A percentile compares a stretch with the other conserved stretches of the same genome.
These are phyloP conservation scores for barley (Hordeum vulgare) DNA, from an alignment of 176 grass and related monocot genomes.

Conservation along the genomic window MorexV3_pseudomolecules_assembly NC_058523.1:154028239-154028738, in stretches of 20 bases:
- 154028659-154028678: constrained; percentile 95
- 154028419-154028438: constrained; percentile 18
- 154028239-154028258: constrained; percentile 97
- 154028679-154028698: constrained; percentile 55
- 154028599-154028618: constrained; percentile 99
- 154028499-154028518: constrained; percentile 98
- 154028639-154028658: constrained; percentile 95
- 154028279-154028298: constrained; percentile 98
- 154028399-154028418: background rate
- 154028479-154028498: constrained; percentile 97
- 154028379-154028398: constrained; percentile 15
- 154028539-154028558: constrained; percentile 97
- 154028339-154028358: constrained; percentile 6
- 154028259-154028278: constrained; percentile 93
- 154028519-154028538: constrained; percentile 98
- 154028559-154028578: constrained; percentile 96
- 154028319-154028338: constrained; percentile 1
- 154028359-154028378: background rate
- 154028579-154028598: constrained; percentile 94
- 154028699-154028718: constrained; percentile 33
- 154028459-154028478: constrained; percentile 91
- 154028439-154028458: constrained; percentile 85
- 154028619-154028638: constrained; percentile 98
- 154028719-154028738: constrained; percentile 54
- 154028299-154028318: constrained; percentile 78